phyloP scores from a whole-genome alignment of 805 yeast species.

The Candida krabiensis region DNA sequence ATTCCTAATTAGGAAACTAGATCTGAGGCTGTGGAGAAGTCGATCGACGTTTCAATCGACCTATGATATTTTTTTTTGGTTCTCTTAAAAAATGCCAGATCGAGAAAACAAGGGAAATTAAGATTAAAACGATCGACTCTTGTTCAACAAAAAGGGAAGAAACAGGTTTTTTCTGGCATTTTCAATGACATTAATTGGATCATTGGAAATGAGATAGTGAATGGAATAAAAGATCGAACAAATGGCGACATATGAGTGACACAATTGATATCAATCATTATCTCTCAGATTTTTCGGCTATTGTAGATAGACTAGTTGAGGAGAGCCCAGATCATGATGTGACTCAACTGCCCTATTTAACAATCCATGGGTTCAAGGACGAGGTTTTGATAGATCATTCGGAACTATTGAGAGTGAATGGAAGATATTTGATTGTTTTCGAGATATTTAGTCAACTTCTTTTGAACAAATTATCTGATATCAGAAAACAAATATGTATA shows the following conservation, averaged over 20 bases:
- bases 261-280: conserved; percentile 2
- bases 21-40: conserved; percentile 1
- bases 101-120: too few relatives aligned
- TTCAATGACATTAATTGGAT: too few relatives aligned
- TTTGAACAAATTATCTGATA: conserved; percentile 3
- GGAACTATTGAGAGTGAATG: conserved; percentile 17
- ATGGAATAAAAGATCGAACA: too few relatives aligned
- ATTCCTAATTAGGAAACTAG: conserved; percentile 14
- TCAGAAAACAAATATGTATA: conserved; percentile 21
- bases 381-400: conserved; percentile 13
- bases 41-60: too few relatives aligned
- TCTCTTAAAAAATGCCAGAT: too few relatives aligned
- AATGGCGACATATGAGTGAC: too few relatives aligned
- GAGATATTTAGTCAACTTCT: conserved; percentile 18
- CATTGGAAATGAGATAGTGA: too few relatives aligned
- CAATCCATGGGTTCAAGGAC: conserved; percentile 24
- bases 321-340: conserved; percentile 21
- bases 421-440: conserved; percentile 14
- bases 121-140: too few relatives aligned
- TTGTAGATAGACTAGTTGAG: conserved; percentile 17
- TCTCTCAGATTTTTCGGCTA: conserved; percentile 4
- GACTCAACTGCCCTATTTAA: conserved; percentile 19
- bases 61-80: too few relatives aligned
- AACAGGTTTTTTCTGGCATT: too few relatives aligned
- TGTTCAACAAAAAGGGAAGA: too few relatives aligned